A percentile compares a stretch with the other conserved stretches of the same genome.
Conservation (phyloP, 1,284 basidiomycete species). For the Sparassis latifolia region DNA sequence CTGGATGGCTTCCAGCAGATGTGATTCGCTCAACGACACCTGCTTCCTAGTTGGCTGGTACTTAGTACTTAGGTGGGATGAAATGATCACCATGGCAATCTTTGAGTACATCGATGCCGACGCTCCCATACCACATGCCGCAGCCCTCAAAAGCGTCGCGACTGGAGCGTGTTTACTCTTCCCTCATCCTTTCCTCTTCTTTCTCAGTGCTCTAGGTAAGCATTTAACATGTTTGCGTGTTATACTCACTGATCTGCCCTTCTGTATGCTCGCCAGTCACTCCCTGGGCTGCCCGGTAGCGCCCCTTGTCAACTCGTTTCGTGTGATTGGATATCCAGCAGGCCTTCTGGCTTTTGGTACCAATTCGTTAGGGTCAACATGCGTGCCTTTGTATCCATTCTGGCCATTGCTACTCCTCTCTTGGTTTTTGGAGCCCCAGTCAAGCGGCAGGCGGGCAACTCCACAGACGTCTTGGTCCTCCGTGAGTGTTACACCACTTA, state of each 20-base stretch:
- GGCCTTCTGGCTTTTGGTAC: conserved; percentile 37
- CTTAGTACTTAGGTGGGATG: too few species aligned
- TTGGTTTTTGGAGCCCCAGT: conserved; percentile 48
- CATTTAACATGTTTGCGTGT: neutral
- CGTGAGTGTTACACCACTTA: conserved; percentile 35
- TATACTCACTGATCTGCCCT: neutral
- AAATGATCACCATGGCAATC: too few species aligned
- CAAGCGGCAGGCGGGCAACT: conserved; percentile 30
- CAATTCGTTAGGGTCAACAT: conserved; percentile 32
- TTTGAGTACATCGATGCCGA: too few species aligned
- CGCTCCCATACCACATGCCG: too few species aligned
- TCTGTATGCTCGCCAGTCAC: conserved; percentile 15
- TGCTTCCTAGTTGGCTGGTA: too few species aligned
- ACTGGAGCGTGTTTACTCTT: neutral
- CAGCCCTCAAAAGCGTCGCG: too few species aligned
- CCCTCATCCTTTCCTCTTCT: conserved; percentile 6
- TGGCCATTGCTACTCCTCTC: conserved; percentile 43
- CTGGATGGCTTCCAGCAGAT: too few species aligned
- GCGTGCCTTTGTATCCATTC: conserved; percentile 30
- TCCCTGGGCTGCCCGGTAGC: conserved; percentile 65
- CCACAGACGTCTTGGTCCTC: conserved; percentile 50
- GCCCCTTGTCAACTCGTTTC: conserved; percentile 49
- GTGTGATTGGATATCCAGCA: conserved; percentile 36
- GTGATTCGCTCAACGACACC: too few species aligned
- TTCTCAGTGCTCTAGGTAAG: conserved; percentile 11